Evolutionary conservation across 345 rosid species (phyloP).

Genomic region (Salix udensis): DNA sequence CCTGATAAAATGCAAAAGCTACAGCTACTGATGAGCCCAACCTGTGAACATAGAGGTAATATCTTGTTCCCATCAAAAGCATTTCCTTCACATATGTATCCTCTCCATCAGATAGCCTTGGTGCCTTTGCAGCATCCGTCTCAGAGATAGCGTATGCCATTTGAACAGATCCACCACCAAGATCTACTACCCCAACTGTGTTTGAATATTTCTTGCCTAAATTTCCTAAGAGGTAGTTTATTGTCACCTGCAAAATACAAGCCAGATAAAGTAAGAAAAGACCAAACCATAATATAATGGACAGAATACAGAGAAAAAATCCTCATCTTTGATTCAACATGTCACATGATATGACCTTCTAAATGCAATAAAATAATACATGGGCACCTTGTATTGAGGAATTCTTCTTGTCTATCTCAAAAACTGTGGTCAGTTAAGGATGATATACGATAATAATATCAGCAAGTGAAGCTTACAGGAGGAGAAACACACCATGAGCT

Average conservation of each 20-base stretch:
- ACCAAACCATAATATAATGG: neutral
- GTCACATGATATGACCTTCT: neutral
- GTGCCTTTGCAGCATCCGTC: conserved; percentile 73
- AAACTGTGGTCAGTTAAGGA: neutral
- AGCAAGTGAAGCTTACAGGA: neutral
- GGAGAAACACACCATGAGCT: neutral
- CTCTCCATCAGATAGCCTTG: conserved; percentile 60
- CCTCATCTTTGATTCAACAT: neutral
- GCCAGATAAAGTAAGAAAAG: neutral
- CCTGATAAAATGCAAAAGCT: conserved; percentile 1
- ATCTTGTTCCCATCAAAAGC: conserved; percentile 67
- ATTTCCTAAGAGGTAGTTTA: conserved; percentile 77
- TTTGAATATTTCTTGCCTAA: conserved; percentile 65
- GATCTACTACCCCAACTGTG: conserved; percentile 96
- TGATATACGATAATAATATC: neutral
- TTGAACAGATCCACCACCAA: conserved; percentile 99
- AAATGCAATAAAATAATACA: neutral
- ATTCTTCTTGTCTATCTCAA: neutral
- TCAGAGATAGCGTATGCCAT: conserved; percentile 97
- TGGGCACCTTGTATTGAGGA: neutral
- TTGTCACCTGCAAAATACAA: conserved; percentile 67
- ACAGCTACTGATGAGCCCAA: conserved; percentile 22
- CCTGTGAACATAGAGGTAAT: conserved; percentile 96
- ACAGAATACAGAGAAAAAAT: neutral
- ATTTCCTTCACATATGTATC: conserved; percentile 76